Conservation (phyloP, 2,329 filamentous ascomycete genomes). For the Pseudogymnoascus sp. region DNA sequence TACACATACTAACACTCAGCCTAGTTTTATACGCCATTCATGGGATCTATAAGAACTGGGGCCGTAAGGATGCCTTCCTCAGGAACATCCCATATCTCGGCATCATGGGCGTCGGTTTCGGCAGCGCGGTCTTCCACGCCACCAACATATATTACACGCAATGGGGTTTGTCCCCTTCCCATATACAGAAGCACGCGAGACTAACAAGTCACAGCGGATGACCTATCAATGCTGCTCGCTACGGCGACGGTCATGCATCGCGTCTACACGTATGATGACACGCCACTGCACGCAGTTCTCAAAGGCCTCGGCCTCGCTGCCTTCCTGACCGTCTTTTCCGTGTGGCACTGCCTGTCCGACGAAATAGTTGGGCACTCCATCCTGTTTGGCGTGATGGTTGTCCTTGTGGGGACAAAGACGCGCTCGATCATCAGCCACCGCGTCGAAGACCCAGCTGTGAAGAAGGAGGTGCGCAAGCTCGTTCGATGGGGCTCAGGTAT, state of each 20-base stretch:
- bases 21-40: constrained; percentile 26
- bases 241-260: constrained; percentile 47
- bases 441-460: constrained; percentile 22
- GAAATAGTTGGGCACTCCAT: constrained; percentile 25
- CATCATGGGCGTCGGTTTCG: constrained; percentile 37
- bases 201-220: constrained; percentile 37
- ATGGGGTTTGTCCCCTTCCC: constrained; percentile 40
- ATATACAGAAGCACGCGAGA: not conserved
- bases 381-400: constrained; percentile 26
- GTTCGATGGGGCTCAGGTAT: constrained; percentile 24
- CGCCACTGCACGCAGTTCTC: constrained; percentile 33
- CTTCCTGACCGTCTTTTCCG: constrained; percentile 38
- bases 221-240: constrained; percentile 53
- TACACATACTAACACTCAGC: not conserved
- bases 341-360: constrained; percentile 30
- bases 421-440: constrained; percentile 25
- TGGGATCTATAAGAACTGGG: constrained; percentile 26
- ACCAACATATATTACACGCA: constrained; percentile 41
- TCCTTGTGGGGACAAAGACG: constrained; percentile 23
- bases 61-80: constrained; percentile 26
- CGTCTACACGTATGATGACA: constrained; percentile 40
- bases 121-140: constrained; percentile 38
- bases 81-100: constrained; percentile 37
- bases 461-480: constrained; percentile 23
- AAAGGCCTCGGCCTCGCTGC: constrained; percentile 38